Evolutionary conservation across 2,329 filamentous ascomycete species (phyloP).

Genomic region (Neoscytalidium dimidiatum): DNA sequence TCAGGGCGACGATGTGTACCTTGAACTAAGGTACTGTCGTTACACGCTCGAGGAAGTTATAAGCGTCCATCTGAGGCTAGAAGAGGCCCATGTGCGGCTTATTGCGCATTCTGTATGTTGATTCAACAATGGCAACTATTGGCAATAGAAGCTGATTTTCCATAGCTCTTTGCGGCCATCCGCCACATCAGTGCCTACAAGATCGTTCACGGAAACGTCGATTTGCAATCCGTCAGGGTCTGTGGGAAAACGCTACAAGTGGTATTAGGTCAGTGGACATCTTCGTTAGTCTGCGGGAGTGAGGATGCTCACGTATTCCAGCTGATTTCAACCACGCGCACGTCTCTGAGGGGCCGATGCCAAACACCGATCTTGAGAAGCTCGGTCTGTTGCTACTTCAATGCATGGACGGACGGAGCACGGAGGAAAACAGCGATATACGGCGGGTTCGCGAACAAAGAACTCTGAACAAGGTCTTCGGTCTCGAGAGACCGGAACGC

Average conservation of each 20-base stretch:
- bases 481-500: conserved; percentile 16
- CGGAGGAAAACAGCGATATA: conserved; percentile 1
- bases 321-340: conserved; percentile 20
- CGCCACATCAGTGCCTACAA: conserved; percentile 19
- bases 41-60: conserved; percentile 15
- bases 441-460: conserved; percentile 21
- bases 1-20: conserved; percentile 18
- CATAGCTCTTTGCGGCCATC: conserved; percentile 19
- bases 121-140: not conserved
- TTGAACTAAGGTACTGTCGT: conserved; percentile 25
- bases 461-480: conserved; percentile 22
- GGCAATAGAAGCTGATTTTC: not conserved
- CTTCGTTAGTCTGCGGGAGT: not conserved
- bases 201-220: conserved; percentile 18
- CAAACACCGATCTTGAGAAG: conserved; percentile 18
- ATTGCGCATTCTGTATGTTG: conserved; percentile 5
- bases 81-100: conserved; percentile 19
- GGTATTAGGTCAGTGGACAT: conserved; percentile 7
- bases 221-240: conserved; percentile 13
- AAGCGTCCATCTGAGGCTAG: conserved; percentile 19
- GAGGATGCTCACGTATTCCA: not conserved
- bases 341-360: not conserved
- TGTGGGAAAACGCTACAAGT: conserved; percentile 12
- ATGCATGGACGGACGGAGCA: conserved; percentile 23
- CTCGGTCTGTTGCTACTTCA: conserved; percentile 24